Evolutionary conservation across 164 flowering plant genomes (phyloP), one percentile per base, ranked within the genome.

Genomic region (Taxillus chinensis): DNA sequence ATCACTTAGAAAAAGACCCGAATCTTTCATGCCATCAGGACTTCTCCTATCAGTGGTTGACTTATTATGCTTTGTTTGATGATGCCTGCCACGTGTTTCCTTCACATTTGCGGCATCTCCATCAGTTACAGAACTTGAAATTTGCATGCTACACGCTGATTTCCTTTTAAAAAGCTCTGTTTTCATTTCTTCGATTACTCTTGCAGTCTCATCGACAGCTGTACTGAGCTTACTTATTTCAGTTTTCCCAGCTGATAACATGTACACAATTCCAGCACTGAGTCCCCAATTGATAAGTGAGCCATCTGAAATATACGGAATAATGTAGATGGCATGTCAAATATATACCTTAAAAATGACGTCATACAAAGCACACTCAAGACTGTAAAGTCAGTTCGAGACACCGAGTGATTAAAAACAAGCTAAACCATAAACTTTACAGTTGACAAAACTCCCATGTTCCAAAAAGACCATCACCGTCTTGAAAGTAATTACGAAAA

Each of bases 191-290:
- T 78, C 67, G 38, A 85, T 78, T 40, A 72, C 81, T 75, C 78
- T 79, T 57, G 73, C 70, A 37, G 87, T 80, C 69, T 82, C 92
- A 62, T 79, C 83, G 71, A 85, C 67, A 51, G 83, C 61, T 16
- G 65, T 50, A 53, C 75, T 83, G 60, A 86, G 73, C 73, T 71
- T 85, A 75, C 67, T 70, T 56, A 86, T 82, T 57, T 89, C 90
- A 57, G 80, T 68, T 67, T 83, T 81, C 65, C 84, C 88, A 69
- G 88, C 80, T 9, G 87, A 83, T 83, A 83, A 73, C 86, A 87
- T 83, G 72, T 66, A 87, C 86, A 82, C 80, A 3, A 86, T 73
- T 8, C 91, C 91, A 56, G 80, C 67, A 27, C 88, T 79, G 70
- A 87, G 71, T 41, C 93, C 96, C 79, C 80, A 82, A 17, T 73